Evolutionary conservation across 164 flowering plant genomes (phyloP).

Genomic region (Sextonia rubra): DNA sequence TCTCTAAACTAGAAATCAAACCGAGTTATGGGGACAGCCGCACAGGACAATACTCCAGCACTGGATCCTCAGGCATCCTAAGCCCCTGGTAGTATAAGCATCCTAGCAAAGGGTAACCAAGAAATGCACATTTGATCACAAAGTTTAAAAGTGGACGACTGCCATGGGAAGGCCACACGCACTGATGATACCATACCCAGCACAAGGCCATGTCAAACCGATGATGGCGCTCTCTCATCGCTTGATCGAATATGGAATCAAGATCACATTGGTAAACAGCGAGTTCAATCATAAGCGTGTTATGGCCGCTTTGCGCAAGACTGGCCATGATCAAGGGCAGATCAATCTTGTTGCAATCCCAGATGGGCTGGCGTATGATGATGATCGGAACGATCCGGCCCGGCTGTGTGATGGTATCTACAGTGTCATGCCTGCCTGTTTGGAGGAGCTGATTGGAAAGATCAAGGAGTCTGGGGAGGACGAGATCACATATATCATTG

Average conservation of each 20-base stretch:
- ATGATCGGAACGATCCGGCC: constrained; percentile 10
- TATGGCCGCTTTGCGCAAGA: background rate
- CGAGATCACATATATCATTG: constrained; percentile 14
- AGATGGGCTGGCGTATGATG: constrained; percentile 12
- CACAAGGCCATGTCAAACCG: constrained; percentile 27
- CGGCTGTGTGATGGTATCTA: background rate
- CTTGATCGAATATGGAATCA: constrained; percentile 23
- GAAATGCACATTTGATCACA: background rate
- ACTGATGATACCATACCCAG: constrained; percentile 21
- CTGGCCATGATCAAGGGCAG: background rate
- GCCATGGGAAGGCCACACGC: constrained; percentile 23
- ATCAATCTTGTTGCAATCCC: constrained; percentile 15
- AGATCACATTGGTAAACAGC: constrained; percentile 15
- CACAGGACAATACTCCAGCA: too few relatives aligned
- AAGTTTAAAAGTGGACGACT: background rate
- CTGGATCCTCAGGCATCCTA: too few relatives aligned
- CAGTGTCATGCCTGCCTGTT: background rate
- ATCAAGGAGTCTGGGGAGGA: constrained; percentile 1
- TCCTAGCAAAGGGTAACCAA: background rate
- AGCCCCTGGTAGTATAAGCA: background rate
- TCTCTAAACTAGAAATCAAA: too few relatives aligned
- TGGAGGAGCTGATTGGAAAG: constrained; percentile 15
- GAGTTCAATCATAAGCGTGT: constrained; percentile 2
- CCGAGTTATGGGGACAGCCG: too few relatives aligned
- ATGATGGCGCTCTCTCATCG: constrained; percentile 25